These are phyloP conservation scores for Torrubiella hemipterigena DNA, from an alignment of 2,329 filamentous ascomycete species.

Conservation along the genomic window DNA sequence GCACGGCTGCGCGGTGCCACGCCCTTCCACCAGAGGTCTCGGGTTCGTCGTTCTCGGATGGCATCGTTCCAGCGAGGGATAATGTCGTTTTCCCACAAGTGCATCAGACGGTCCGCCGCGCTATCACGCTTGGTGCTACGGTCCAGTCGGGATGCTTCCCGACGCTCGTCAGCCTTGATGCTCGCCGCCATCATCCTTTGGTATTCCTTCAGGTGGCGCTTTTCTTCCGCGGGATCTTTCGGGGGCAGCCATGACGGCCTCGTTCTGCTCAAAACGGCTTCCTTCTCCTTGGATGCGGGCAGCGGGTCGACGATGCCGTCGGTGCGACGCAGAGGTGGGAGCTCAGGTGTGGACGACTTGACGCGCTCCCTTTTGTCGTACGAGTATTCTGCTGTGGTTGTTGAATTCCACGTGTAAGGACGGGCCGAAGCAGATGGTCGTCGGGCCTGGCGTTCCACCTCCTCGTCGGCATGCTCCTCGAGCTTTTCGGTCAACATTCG, in stretches of 20 bases:
- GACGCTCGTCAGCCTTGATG: constrained; percentile 46
- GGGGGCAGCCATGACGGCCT: constrained; percentile 76
- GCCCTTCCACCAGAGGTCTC: constrained; percentile 75
- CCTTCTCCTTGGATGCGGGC: constrained; percentile 76
- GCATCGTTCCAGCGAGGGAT: constrained; percentile 64
- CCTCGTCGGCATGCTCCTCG: constrained; percentile 64
- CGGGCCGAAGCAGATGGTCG: constrained; percentile 19
- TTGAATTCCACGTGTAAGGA: constrained; percentile 28
- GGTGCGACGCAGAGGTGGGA: constrained; percentile 57
- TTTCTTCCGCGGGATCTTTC: constrained; percentile 84
- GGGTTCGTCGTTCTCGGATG: constrained; percentile 54
- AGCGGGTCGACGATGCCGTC: constrained; percentile 79
- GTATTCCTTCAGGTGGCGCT: constrained; percentile 74
- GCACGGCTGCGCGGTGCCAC: constrained; percentile 60
- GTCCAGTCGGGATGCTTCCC: constrained; percentile 37
- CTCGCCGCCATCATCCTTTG: constrained; percentile 67
- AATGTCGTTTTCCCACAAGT: constrained; percentile 65
- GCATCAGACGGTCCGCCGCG: constrained; percentile 39
- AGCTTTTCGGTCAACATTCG: constrained; percentile 66
- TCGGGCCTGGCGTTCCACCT: constrained; percentile 24
- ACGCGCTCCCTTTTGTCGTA: constrained; percentile 39
- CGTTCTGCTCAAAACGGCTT: constrained; percentile 69
- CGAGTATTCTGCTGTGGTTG: constrained; percentile 16
- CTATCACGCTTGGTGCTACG: constrained; percentile 43
- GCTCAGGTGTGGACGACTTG: constrained; percentile 56